Evolutionary conservation across 768 basidiomycete species (phyloP), one percentile per base, ranked within the genome.

Genomic region (Suillus sp.): DNA sequence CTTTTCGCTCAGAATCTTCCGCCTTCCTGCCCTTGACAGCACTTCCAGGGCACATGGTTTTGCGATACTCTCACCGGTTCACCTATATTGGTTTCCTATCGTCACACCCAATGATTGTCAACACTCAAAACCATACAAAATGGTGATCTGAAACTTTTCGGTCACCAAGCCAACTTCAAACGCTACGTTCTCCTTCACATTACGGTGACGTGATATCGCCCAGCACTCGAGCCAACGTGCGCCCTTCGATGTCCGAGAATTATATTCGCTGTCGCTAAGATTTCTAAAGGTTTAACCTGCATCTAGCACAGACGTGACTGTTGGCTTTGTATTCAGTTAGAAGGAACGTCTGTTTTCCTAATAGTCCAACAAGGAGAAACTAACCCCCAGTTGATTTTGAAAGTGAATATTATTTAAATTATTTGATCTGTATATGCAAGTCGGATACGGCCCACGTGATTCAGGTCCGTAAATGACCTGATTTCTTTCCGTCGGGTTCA

Each of bases 401-500:
- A 53, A 20, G 51, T 32, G 18, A 32, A n/a, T 53, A n/a, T 32
- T 3, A 3, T 34, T 53, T 53, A 13, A 13, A 20, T 5, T 11
- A 20, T 30, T 9, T 30, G 30, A 53, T 51, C 18, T 30, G 18
- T 18, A 9, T 48, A 48, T 25, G 6, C 25, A 47, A 22, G n/a
- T n/a, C 16, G 5, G 7, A 42, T 22, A 22, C 16, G 7, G 48
- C 10, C 30, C 51, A 53, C 51, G 51, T 53, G 51, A 53, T 34
- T 53, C 51, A 34, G 51, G 32, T 34, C 11, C 11, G 10, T 16
- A 10, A 53, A 53, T 34, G 51, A 53, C 51, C 51, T 53, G 51
- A 53, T 53, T 32, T 53, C 20, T 34, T 53, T 3, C 51, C 51
- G 51, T 53, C 51, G 51, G 50, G 51, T 53, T 32, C 32, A 51